Evolutionary conservation across 1,139 yeast species (phyloP), one percentile per base, ranked within the genome.

Genomic region (Kluyveromyces sp.): DNA sequence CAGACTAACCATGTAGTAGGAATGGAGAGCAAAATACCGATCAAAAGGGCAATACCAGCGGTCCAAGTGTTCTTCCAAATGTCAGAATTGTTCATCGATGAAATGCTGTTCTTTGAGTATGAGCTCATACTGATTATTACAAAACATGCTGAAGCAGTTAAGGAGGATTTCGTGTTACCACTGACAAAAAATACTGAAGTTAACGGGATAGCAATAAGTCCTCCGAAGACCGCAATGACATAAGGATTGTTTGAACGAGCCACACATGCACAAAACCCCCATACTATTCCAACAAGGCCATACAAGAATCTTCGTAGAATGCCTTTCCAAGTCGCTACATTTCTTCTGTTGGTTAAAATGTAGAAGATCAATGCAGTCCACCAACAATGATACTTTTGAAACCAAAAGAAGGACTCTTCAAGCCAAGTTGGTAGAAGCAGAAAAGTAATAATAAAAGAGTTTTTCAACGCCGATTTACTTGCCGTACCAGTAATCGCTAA

Each of bases 261-360:
- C 33, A 70, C 66, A 45, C 58, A 60, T 0, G 71, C 69, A 15
- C 72, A 64, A 58, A 74, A 73, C 0, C 71, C 77, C 71, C 74
- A 71, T 39, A 72, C 63, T 7, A 67, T 61, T 2, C 74, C 75
- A n/a, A 63, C 36, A 6, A 71, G 34, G 45, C 71, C 66, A 36
- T 64, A 64, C 0, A 56, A 17, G 1, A 66, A 36, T 47, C 76
- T 57, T 9, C 64, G 60, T 3, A 55, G 26, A 7, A 71, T 47
- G 36, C 68, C 68, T n/a, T 52, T 53, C 57, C 68, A 61, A 33
- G 63, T 70, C 11, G 74, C 73, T 3, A 73, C 67, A 13, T 68
- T 73, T 47, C 71, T 61, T 12, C 75, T 71, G 47, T 69, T 70
- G 11, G 68, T 55, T 19, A 70, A 52, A 31, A 67, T 53, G 42